Evolutionary conservation across 2,329 filamentous ascomycete genomes (phyloP).

Genomic region (Aspergillus costaricaensis): DNA sequence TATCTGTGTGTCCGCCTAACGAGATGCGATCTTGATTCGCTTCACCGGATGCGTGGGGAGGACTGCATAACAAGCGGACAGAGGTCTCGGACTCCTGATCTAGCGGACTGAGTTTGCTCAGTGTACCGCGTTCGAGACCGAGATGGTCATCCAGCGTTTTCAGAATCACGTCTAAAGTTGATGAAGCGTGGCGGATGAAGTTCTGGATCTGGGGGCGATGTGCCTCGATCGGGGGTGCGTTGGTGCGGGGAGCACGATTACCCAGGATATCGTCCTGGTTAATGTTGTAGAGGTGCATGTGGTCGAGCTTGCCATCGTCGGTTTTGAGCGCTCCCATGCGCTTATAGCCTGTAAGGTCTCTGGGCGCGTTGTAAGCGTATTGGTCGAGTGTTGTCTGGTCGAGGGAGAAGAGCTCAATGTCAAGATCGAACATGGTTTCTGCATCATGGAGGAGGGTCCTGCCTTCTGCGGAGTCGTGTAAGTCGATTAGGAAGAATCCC

Average conservation of each 20-base stretch:
- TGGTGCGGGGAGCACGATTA: slow-evolving; percentile 15
- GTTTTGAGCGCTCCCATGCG: slow-evolving; percentile 16
- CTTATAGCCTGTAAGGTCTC: slow-evolving; percentile 19
- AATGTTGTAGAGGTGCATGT: slow-evolving; percentile 34
- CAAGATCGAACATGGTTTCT: slow-evolving; percentile 42
- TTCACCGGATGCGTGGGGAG: slow-evolving; percentile 4
- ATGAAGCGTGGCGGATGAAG: neutral
- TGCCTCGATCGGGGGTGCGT: slow-evolving; percentile 13
- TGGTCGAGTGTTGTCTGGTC: slow-evolving; percentile 11
- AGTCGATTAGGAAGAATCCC: slow-evolving; percentile 57
- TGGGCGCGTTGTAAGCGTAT: slow-evolving; percentile 12
- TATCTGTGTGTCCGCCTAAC: too few relatives aligned
- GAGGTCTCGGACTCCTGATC: slow-evolving; percentile 28
- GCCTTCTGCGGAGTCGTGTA: slow-evolving; percentile 32
- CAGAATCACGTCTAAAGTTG: slow-evolving; percentile 20
- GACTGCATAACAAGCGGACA: slow-evolving; percentile 24
- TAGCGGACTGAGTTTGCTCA: slow-evolving; percentile 26
- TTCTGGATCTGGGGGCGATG: neutral
- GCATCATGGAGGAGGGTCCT: slow-evolving; percentile 42
- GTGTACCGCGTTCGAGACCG: slow-evolving; percentile 26
- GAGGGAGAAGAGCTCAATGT: slow-evolving; percentile 6
- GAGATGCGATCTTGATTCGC: too few relatives aligned
- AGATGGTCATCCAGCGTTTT: slow-evolving; percentile 28
- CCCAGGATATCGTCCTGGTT: slow-evolving; percentile 35
- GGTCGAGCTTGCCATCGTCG: slow-evolving; percentile 29